A percentile compares a stretch with the other conserved stretches of the same genome.
phyloP scores from a whole-genome alignment of 208 protist genomes.

The Leptomonas seymouri region DNA sequence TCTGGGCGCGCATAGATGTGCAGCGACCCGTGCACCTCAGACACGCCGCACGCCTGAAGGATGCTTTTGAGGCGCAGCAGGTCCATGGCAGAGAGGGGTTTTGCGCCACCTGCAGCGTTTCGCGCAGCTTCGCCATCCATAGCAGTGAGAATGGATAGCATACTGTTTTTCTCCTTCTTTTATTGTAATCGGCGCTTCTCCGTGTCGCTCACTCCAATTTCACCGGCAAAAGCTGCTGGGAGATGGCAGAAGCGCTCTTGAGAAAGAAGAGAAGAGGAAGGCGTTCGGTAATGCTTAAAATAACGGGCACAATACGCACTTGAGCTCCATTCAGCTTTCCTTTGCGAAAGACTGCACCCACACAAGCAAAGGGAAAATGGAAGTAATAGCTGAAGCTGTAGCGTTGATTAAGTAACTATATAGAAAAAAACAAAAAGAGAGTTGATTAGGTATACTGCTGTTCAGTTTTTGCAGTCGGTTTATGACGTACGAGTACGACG shows the following conservation, averaged over 20 bases:
- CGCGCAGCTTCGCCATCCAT: constrained; percentile 1
- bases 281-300: no score
- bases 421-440: no score
- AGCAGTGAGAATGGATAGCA: constrained; percentile 4
- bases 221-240: no score
- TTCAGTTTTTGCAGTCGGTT: background rate
- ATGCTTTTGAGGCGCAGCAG: constrained; percentile 51
- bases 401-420: no score
- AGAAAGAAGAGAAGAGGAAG: no score
- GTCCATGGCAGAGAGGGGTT: constrained; percentile 18
- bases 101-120: background rate
- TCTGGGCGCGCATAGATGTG: constrained; percentile 69
- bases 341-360: no score
- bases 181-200: background rate
- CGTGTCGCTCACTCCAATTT: background rate
- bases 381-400: constrained; percentile 25
- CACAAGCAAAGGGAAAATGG: background rate
- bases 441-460: no score
- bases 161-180: background rate
- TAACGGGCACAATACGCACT: no score
- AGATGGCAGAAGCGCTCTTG: no score
- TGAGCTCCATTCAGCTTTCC: no score
- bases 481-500: no score
- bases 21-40: constrained; percentile 47
- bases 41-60: constrained; percentile 45